Evolutionary conservation across 805 yeast species (phyloP), one percentile per base, ranked within the genome.

Genomic region (Ascoidea tarda): DNA sequence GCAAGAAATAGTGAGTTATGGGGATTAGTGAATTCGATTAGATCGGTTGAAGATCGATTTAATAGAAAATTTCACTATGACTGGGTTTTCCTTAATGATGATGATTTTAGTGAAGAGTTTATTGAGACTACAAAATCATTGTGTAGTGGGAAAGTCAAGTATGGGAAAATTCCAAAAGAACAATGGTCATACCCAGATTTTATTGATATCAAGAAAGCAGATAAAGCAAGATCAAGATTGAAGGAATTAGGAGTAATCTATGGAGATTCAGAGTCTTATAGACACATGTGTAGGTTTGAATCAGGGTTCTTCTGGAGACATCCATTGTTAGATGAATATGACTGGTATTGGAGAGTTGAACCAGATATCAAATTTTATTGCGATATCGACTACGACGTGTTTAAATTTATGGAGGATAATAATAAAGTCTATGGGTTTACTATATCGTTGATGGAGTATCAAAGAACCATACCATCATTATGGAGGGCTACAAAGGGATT

Each of bases 81-180:
- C 64, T 90, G 96, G 96, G 90, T 89, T 14, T 90, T 90, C 66
- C 70, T 91, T 59, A 90, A 90, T 68, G 91, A 91, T 64, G 81
- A 76, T 53, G 81, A 77, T 28, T 90, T 88, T 66, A 70, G 75
- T 42, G 83, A 82, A 1, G 87, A 83, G 53, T 89, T 90, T 69
- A 82, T 78, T 62, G 61, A 62, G 2, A 67, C 70, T 46, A 76
- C 87, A 10, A 53, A 73, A 0, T 64, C 73, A 2, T 69, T 81
- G 53, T 79, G 80, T 33, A 75, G 84, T 52, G 95, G 96, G 49
- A 73, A 67, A 45, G 79, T 83, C 50, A 77, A 78, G 63, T 90
- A 80, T 64, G 96, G 91, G 5, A 52, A 73, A 47, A 81, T 89
- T 53, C 89, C 90, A 6, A 63, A 69, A 51, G 87, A 84, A 60